A percentile compares a stretch with the other conserved stretches of the same genome.
These are phyloP conservation scores for Globisporangium viniferum DNA, from an alignment of 352 stramenopile genomes.

Conservation along the genomic window DNA sequence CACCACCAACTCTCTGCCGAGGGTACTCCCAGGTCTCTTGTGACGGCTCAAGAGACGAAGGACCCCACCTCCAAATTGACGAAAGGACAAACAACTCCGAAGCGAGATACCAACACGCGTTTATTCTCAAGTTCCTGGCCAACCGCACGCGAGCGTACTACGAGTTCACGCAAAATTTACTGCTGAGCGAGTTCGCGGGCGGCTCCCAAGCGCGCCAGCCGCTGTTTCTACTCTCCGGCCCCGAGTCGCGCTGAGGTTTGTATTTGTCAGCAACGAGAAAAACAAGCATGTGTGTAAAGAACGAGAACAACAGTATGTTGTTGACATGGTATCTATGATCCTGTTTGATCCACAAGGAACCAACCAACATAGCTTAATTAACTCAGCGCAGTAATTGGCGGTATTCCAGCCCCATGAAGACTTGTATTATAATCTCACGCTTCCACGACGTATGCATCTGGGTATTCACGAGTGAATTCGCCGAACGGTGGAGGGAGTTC, in stretches of 20 bases:
- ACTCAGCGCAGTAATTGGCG: no score
- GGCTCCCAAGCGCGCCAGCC: not conserved
- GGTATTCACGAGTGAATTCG: no score
- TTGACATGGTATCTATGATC: no score
- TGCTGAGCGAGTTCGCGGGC: constrained; percentile 7
- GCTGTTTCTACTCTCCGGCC: not conserved
- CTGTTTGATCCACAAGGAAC: no score
- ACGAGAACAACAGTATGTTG: no score
- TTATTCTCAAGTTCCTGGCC: constrained; percentile 6
- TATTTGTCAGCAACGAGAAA: not conserved
- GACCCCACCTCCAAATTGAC: not conserved
- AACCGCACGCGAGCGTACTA: constrained; percentile 6
- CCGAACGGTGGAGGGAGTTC: no score
- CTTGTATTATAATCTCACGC: no score
- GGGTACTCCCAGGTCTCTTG: not conserved
- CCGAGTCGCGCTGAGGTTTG: not conserved
- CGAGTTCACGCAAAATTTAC: constrained; percentile 9
- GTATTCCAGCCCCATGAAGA: no score
- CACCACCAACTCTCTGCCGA: not conserved
- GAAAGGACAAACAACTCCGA: no score
- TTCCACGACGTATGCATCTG: no score
- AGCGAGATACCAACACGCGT: not conserved
- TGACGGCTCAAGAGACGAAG: not conserved
- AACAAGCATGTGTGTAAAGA: no score
- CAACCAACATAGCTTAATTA: no score